phyloP scores from a whole-genome alignment of 148 eudicot genomes.

The Amaranthus hypochondriacus region DNA sequence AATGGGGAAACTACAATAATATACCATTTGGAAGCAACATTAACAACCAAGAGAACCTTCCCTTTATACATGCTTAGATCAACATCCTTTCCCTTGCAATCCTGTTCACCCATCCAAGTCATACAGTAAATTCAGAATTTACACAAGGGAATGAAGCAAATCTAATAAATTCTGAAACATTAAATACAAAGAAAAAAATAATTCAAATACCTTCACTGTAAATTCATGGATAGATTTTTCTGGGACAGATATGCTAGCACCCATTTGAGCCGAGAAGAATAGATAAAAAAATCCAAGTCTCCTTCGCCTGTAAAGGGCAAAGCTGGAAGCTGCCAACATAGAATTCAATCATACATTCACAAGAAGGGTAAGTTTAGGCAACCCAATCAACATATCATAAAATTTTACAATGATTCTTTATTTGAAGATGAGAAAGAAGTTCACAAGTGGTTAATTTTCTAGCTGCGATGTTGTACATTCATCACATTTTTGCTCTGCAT shows the following conservation, averaged over 20 bases:
- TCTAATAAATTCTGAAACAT: not conserved
- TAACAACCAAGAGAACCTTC: conserved; percentile 77
- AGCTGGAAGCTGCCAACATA: too few species aligned
- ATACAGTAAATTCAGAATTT: not conserved
- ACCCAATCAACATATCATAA: too few species aligned
- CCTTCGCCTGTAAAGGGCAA: too few species aligned
- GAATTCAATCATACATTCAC: too few species aligned
- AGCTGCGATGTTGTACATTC: too few species aligned
- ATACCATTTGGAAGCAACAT: conserved; percentile 96
- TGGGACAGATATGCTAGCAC: conserved; percentile 53
- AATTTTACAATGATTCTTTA: too few species aligned
- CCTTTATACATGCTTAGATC: conserved; percentile 74
- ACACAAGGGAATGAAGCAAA: not conserved
- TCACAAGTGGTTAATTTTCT: too few species aligned
- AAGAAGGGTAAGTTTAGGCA: too few species aligned
- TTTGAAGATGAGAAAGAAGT: too few species aligned
- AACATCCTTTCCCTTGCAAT: conserved; percentile 60
- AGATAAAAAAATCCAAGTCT: too few species aligned
- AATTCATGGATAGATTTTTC: conserved; percentile 65
- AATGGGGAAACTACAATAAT: not conserved
- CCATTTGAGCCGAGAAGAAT: conserved; percentile 32
- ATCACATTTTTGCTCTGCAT: too few species aligned
- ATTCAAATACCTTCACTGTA: conserved; percentile 47
- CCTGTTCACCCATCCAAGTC: conserved; percentile 29
- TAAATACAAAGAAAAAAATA: not conserved